Conservation (phyloP, 257 asterid genomes). For the Scutellaria baicalensis region DNA sequence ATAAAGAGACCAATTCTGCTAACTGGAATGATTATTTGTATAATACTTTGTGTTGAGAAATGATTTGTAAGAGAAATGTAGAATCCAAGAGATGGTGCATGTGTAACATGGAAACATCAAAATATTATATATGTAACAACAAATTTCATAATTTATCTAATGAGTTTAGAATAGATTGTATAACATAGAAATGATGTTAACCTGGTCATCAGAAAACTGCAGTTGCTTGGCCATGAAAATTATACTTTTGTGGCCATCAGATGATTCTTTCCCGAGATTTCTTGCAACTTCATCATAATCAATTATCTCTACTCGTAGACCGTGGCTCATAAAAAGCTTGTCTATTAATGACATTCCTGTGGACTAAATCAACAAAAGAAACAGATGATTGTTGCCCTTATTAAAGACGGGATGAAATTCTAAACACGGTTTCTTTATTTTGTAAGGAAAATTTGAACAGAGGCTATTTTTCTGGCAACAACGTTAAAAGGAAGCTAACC, state of each 20-base stretch:
- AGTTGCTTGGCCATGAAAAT: constrained; percentile 71
- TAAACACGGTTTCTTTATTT: not conserved
- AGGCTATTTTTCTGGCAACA: not conserved
- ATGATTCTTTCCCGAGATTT: constrained; percentile 27
- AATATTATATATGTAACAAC: no score
- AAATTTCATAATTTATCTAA: no score
- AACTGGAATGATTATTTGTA: not conserved
- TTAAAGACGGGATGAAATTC: not conserved
- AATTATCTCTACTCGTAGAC: constrained; percentile 41
- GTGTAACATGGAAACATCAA: no score
- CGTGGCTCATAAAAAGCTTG: constrained; percentile 56
- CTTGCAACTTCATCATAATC: constrained; percentile 35
- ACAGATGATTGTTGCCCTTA: not conserved
- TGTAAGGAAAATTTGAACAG: not conserved
- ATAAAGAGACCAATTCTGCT: no score
- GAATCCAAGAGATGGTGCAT: not conserved
- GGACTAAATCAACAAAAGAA: constrained; percentile 27
- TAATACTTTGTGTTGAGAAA: not conserved
- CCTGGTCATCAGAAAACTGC: constrained; percentile 85
- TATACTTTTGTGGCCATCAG: constrained; percentile 13
- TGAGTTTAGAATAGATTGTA: not conserved
- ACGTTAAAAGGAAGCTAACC: constrained; percentile 29
- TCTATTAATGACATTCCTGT: constrained; percentile 46
- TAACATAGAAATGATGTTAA: not conserved
- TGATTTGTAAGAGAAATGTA: not conserved